Evolutionary conservation across 495 filamentous ascomycete species (phyloP), one percentile per base, ranked within the genome.

Genomic region (Viridothelium virens): DNA sequence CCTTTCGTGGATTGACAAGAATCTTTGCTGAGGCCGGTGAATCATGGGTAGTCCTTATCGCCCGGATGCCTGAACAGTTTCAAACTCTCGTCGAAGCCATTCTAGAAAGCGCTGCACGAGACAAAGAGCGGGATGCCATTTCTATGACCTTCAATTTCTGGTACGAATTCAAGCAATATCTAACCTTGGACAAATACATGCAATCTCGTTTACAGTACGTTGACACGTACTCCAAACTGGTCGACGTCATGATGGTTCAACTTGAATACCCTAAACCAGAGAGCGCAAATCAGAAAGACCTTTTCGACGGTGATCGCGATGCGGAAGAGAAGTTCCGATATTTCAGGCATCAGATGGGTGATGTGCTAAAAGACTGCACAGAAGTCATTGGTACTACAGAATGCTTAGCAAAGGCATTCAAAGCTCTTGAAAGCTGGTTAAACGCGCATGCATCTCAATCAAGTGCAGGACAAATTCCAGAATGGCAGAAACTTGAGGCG

Each of bases 161-260:
- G 94, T 97, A 95, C 75, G 94, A 99, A 75, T 79, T 99, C 64
- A 99, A 99, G 79, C 91, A 96, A 78, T 96, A 96, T 72, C 81
- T 97, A 39, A 90, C 91, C 6, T 77, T 97, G 41, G 92, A 96
- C 6, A 87, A 86, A 66, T 97, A 96, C 72, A 87, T 86, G n/a
- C 82, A 91, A 65, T 89, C 92, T 16, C 84, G 92, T 38, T 71
- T 88, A 63, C 80, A 87, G 65, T 88, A 87, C 68, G 80, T 87
- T 39, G 89, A 92, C 66, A 80, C 96, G 59, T 97, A 89, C 76
- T 87, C 89, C 5, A 85, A 89, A 73, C 79, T 99, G 38, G 92
- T 97, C 59, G 92, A 97, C 74, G 86, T 97, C 71, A 91, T 99
- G 83, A 85, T 97, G 66, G 87, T 86, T 69, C 94, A 96, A 71